These are phyloP conservation scores for Chlamydomonas sp. DNA, from an alignment of 139 green algal genomes.

Conservation along the genomic window DNA sequence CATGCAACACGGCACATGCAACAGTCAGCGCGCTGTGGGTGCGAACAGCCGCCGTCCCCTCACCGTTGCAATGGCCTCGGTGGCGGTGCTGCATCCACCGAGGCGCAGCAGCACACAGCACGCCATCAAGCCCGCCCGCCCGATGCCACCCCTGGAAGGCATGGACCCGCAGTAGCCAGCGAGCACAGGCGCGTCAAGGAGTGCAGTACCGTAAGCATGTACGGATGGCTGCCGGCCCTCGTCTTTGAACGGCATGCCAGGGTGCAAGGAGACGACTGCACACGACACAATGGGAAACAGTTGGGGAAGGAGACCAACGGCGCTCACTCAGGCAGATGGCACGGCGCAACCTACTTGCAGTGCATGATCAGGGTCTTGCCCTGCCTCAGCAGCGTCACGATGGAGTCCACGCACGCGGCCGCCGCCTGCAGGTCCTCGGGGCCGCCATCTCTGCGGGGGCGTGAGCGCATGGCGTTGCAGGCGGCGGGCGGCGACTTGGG, in stretches of 20 bases:
- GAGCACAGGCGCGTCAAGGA: too few species aligned
- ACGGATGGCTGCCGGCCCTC: too few species aligned
- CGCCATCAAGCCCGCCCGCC: constrained; percentile 52
- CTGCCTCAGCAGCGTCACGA: background rate
- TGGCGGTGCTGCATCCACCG: background rate
- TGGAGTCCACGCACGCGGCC: constrained; percentile 7
- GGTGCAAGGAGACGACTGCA: too few species aligned
- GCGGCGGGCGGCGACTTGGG: background rate
- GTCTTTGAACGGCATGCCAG: too few species aligned
- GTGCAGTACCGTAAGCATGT: too few species aligned
- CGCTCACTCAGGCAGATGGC: too few species aligned
- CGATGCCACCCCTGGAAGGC: constrained; percentile 51
- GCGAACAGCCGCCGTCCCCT: background rate
- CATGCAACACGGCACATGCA: too few species aligned
- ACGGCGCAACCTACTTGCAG: constrained; percentile 11
- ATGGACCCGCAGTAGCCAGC: too few species aligned
- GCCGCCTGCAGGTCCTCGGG: background rate
- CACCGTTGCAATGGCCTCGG: constrained; percentile 45
- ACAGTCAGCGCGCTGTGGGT: background rate
- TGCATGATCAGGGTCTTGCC: constrained; percentile 12
- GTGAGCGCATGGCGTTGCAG: background rate
- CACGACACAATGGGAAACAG: too few species aligned
- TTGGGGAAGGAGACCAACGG: too few species aligned
- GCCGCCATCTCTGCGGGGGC: constrained; percentile 46
- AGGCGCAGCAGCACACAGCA: constrained; percentile 50